These are phyloP conservation scores for Plasmodium gaboni DNA, from an alignment of 169 alveolate genomes.

Conservation along the genomic window DNA sequence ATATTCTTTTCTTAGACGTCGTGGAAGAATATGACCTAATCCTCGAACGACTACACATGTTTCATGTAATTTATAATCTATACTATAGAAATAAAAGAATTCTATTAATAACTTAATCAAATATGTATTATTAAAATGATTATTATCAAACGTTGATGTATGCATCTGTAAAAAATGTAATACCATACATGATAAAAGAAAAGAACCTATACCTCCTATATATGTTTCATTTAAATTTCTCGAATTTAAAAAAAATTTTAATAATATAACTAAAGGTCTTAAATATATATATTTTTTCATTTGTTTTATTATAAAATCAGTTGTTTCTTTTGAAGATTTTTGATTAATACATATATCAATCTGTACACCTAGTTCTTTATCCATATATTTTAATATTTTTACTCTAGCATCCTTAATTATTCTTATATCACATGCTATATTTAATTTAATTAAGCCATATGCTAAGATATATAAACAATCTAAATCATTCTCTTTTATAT, in stretches of 20 bases:
- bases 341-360: constrained; percentile 68
- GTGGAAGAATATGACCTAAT: constrained; percentile 82
- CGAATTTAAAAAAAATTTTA: constrained; percentile 82
- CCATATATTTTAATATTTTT: constrained; percentile 51
- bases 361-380: constrained; percentile 56
- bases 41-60: constrained; percentile 81
- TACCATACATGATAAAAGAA: constrained; percentile 84
- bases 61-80: constrained; percentile 75
- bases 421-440: constrained; percentile 9
- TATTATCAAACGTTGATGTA: constrained; percentile 73
- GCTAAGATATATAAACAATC: constrained; percentile 26
- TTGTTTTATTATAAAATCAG: constrained; percentile 66
- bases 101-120: constrained; percentile 78
- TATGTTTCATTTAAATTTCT: constrained; percentile 85
- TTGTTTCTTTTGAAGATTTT: constrained; percentile 52
- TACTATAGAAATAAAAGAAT: constrained; percentile 85
- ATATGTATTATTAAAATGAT: constrained; percentile 62
- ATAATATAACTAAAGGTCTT: constrained; percentile 82
- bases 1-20: constrained; percentile 69
- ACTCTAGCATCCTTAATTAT: constrained; percentile 63
- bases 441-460: constrained; percentile 34
- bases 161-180: constrained; percentile 84
- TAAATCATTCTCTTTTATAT: constrained; percentile 13
- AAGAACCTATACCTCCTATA: constrained; percentile 87
- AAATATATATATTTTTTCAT: constrained; percentile 80